Base-by-base conservation (phyloP, 768 basidiomycete species). In the Naganishia friedmannii region DNA sequence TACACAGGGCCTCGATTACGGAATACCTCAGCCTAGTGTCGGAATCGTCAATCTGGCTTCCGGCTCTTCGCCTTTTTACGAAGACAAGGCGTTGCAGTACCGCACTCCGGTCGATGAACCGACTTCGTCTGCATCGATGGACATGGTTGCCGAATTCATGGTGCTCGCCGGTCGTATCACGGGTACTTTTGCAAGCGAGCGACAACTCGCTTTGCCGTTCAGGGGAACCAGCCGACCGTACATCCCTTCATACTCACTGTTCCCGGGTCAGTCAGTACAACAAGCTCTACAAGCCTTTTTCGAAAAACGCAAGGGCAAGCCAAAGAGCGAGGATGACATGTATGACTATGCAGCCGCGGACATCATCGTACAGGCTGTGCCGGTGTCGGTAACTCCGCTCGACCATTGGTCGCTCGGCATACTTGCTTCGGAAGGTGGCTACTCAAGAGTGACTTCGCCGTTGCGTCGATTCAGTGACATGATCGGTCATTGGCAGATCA, bases 401-500 rank as follows among this genome's bases (percentile, higher is more conserved):
- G 84, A 82, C 56, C 94, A 98, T 77, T 88, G 83, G 84, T 77
- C 79, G 6, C 79, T 97, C 74, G 92, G 89, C 0, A 78, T 91
- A n/a, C 65, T 65, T 13, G 83, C 84, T 3, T 85, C 86, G 1
- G 86, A 86, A 51, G 89, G 89, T 72, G 94, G 94, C 3, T 99
- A 99, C 78, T 82, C 85, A 21, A 86, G 90, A 26, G 87, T 86
- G 10, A 97, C 96, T 10, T 92, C 90, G 6, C 96, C 96, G 0
- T 82, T 99, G 53, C 86, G 96, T 51, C 87, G 96, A 53, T 96
- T 87, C 79, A 81, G 82, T 42, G 96, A 99, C 80, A 79, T 96
- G 68, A 79, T 93, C 15, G 82, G 83, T 12, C 96, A 98, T 82
- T 99, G 93, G 92, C 94, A 98, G 79, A 87, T 99, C 81, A 94